phyloP scores from a whole-genome alignment of 2,329 filamentous ascomycete genomes.

The Berkeleyomyces basicola region DNA sequence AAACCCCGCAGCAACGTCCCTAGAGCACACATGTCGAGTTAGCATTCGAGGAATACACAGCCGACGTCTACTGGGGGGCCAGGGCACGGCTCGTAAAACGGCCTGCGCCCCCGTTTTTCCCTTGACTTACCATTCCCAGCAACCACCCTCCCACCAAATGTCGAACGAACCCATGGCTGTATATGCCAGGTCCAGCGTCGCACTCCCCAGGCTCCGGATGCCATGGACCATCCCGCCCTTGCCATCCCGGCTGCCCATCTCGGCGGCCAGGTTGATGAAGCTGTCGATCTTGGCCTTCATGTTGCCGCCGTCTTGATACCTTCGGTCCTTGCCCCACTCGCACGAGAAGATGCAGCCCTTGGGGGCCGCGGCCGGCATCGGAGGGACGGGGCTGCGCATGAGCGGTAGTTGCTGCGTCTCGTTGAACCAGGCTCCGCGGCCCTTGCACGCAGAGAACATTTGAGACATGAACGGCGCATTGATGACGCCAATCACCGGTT shows the following conservation, averaged over 20 bases:
- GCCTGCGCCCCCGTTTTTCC: background rate
- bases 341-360: conserved; percentile 56
- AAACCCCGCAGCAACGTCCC: conserved; percentile 62
- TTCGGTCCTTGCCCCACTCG: conserved; percentile 65
- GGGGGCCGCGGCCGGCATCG: conserved; percentile 47
- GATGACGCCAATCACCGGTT: conserved; percentile 53
- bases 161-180: conserved; percentile 60
- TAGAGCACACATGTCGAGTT: conserved; percentile 16
- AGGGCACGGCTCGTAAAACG: background rate
- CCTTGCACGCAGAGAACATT: conserved; percentile 49
- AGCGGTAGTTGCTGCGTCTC: conserved; percentile 47
- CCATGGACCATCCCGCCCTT: conserved; percentile 69
- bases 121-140: conserved; percentile 53
- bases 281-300: conserved; percentile 55
- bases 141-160: conserved; percentile 72
- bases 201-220: conserved; percentile 53
- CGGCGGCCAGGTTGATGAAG: conserved; percentile 58
- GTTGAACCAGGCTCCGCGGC: conserved; percentile 53
- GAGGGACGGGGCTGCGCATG: conserved; percentile 42
- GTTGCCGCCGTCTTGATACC: conserved; percentile 49
- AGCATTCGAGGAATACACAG: background rate
- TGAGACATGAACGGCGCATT: conserved; percentile 55
- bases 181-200: conserved; percentile 59
- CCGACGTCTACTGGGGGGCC: background rate
- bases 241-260: conserved; percentile 43